Conservation (phyloP, 208 protist species). For the Leishmania arabica region DNA sequence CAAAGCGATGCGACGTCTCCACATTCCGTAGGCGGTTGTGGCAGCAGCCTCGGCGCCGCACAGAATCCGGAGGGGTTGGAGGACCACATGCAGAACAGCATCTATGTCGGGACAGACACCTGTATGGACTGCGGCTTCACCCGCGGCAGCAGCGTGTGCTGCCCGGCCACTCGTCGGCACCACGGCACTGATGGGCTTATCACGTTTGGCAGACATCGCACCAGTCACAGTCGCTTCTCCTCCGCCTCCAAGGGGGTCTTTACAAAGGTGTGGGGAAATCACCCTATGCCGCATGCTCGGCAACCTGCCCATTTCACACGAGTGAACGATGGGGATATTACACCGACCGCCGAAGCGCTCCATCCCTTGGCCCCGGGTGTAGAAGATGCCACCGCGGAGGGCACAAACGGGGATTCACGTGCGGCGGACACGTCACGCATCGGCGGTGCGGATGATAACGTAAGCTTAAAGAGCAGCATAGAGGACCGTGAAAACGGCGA, state of each 20-base stretch:
- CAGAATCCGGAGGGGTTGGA: constrained; percentile 29
- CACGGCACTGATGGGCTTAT: constrained; percentile 52
- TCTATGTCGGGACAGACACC: constrained; percentile 33
- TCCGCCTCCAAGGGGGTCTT: constrained; percentile 14
- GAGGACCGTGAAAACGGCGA: neutral
- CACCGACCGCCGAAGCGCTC: neutral
- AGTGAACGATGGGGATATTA: neutral
- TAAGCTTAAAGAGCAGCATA: neutral
- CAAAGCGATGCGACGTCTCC: constrained; percentile 5
- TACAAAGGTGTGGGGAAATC: constrained; percentile 17
- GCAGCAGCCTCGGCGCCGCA: neutral
- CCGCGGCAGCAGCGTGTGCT: constrained; percentile 48
- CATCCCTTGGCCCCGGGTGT: neutral
- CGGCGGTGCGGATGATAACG: neutral
- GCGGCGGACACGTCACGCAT: neutral
- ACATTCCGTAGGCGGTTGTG: neutral
- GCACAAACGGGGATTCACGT: neutral
- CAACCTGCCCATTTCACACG: constrained; percentile 1
- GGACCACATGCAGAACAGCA: constrained; percentile 53
- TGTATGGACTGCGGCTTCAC: constrained; percentile 45
- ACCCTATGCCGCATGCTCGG: constrained; percentile 7
- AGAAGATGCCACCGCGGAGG: neutral
- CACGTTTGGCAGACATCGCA: neutral
- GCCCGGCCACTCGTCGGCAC: constrained; percentile 45
- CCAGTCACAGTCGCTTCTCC: constrained; percentile 10